phyloP scores from a whole-genome alignment of 257 asterid species.

The Solanum okadae region DNA sequence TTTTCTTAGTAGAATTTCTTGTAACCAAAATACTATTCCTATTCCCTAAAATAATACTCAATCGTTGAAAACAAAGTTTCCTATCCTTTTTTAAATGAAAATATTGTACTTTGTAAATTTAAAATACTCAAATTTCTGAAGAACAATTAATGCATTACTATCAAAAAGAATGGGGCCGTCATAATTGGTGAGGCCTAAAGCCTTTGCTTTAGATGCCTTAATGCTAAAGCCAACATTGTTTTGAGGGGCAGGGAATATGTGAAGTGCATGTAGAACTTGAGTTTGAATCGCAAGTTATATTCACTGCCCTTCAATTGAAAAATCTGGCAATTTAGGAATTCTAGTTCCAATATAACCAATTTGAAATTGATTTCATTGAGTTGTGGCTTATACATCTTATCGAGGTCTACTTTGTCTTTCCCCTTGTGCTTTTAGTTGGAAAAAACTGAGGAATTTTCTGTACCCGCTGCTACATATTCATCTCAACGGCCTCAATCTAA shows the following conservation, averaged over 20 bases:
- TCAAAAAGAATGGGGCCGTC: neutral
- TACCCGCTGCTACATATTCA: constrained; percentile 36
- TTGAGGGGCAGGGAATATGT: neutral
- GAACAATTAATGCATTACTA: neutral
- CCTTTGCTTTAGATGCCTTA: neutral
- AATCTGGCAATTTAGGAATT: neutral
- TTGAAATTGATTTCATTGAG: neutral
- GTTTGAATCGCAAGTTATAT: neutral
- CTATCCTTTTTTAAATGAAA: neutral
- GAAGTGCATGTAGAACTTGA: neutral
- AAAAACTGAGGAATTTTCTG: constrained; percentile 49
- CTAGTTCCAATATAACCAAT: neutral
- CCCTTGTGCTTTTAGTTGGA: constrained; percentile 54
- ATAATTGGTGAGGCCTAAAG: neutral
- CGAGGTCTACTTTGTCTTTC: neutral
- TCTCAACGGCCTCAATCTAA: constrained; percentile 42
- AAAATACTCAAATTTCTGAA: neutral
- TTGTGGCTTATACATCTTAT: neutral
- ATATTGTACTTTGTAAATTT: neutral
- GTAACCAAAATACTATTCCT: neutral
- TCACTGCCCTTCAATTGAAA: neutral
- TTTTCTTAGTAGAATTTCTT: neutral
- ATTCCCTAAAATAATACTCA: neutral
- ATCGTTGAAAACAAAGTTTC: neutral
- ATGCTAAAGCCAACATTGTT: neutral